Evolutionary conservation across 805 yeast genomes (phyloP).

Genomic region (Yarrowia hollandica): DNA sequence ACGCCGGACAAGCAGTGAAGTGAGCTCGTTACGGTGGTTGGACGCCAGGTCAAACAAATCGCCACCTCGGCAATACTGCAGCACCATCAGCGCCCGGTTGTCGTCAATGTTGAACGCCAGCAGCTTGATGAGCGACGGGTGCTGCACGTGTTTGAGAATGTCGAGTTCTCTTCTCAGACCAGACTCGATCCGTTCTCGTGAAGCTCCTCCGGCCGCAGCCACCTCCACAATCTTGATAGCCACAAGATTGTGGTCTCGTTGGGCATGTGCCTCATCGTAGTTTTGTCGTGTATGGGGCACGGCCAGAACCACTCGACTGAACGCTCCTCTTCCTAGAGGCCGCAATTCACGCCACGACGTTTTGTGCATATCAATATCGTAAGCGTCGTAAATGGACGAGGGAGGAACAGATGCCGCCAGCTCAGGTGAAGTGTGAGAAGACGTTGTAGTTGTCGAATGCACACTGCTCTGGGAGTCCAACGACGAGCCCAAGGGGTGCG

Average conservation of each 20-base stretch:
- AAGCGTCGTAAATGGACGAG: constrained; percentile 38
- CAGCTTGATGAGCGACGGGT: constrained; percentile 69
- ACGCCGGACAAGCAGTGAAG: constrained; percentile 54
- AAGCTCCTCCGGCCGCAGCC: constrained; percentile 45
- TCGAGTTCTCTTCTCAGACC: constrained; percentile 73
- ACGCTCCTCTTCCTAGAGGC: constrained; percentile 46
- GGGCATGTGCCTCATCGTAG: constrained; percentile 35
- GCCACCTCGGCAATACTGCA: constrained; percentile 83
- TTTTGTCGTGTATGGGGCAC: constrained; percentile 33
- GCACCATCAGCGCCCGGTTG: constrained; percentile 51
- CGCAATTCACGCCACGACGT: constrained; percentile 40
- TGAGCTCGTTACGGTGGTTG: constrained; percentile 46
- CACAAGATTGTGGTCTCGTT: constrained; percentile 42
- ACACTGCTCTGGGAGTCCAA: background rate
- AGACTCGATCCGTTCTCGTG: constrained; percentile 56
- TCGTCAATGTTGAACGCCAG: constrained; percentile 45
- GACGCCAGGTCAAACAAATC: constrained; percentile 70
- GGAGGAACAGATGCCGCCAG: background rate
- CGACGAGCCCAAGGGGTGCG: constrained; percentile 13
- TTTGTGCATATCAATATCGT: constrained; percentile 34
- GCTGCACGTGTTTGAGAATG: constrained; percentile 53
- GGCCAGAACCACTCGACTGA: constrained; percentile 45
- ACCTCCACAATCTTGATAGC: constrained; percentile 71
- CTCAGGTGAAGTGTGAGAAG: constrained; percentile 10
- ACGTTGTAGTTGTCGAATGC: background rate